Evolutionary conservation across 768 basidiomycete species (phyloP).

Genomic region (Chlorophyllum brunneum): DNA sequence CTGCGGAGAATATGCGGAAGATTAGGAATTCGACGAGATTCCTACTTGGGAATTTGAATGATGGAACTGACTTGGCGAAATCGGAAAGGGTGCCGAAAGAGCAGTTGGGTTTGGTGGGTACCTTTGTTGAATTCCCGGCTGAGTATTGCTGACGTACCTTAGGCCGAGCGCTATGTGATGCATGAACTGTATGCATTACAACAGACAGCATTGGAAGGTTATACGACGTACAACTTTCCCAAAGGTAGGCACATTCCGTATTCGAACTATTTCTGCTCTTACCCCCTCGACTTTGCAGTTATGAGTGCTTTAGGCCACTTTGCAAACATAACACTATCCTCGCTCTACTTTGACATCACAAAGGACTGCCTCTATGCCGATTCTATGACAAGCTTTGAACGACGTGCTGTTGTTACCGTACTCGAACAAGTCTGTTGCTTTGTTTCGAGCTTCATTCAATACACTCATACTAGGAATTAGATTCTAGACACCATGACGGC

Average conservation of each 20-base stretch:
- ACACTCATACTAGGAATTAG: constrained; percentile 31
- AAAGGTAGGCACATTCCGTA: constrained; percentile 48
- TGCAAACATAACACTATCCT: constrained; percentile 79
- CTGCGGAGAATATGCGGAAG: constrained; percentile 74
- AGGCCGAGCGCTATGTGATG: constrained; percentile 88
- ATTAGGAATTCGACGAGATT: constrained; percentile 86
- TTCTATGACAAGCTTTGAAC: constrained; percentile 39
- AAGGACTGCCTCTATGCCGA: constrained; percentile 90
- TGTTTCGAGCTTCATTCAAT: not conserved
- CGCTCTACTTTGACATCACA: constrained; percentile 87
- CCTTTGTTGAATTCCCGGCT: not conserved
- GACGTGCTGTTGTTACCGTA: constrained; percentile 66
- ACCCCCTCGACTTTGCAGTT: constrained; percentile 38
- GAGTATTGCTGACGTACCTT: not conserved
- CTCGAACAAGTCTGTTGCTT: constrained; percentile 54
- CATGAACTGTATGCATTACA: constrained; percentile 78
- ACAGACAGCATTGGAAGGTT: constrained; percentile 59
- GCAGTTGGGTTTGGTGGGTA: constrained; percentile 63
- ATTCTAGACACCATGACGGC: constrained; percentile 62
- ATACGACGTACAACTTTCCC: constrained; percentile 74
- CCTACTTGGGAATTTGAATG: constrained; percentile 73
- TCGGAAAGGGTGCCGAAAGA: constrained; percentile 36
- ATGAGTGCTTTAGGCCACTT: constrained; percentile 72
- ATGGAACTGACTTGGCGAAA: constrained; percentile 23
- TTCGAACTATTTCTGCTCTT: constrained; percentile 6